Percentiles rank a stretch among this genome's conserved stretches.
These are phyloP conservation scores for Saccharomycopsis fodiens DNA, from an alignment of 805 yeast genomes.

Conservation along the genomic window DNA sequence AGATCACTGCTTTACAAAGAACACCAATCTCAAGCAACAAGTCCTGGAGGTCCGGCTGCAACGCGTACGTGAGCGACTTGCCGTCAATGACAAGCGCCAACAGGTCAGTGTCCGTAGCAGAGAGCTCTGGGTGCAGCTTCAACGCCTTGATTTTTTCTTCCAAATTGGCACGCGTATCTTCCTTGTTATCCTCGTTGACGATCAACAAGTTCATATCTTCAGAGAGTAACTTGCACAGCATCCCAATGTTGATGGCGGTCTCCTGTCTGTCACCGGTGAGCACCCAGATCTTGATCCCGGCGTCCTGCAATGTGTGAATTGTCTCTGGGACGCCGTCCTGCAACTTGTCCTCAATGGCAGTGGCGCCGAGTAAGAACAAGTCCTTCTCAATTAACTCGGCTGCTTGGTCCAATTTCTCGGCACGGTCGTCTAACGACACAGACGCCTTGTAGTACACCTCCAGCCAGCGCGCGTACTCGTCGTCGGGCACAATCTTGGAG, in stretches of 20 bases:
- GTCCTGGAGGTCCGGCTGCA: slow-evolving; percentile 75
- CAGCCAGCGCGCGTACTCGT: slow-evolving; percentile 72
- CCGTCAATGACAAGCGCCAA: slow-evolving; percentile 94
- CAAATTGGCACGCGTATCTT: slow-evolving; percentile 68
- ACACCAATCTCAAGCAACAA: slow-evolving; percentile 72
- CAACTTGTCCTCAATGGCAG: slow-evolving; percentile 95
- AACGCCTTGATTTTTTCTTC: slow-evolving; percentile 71
- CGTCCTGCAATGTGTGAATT: slow-evolving; percentile 87
- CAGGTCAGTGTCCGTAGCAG: slow-evolving; percentile 63
- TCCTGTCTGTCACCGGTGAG: slow-evolving; percentile 98
- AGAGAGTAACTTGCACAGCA: slow-evolving; percentile 89
- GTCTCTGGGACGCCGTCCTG: slow-evolving; percentile 99
- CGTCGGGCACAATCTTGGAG: slow-evolving; percentile 66
- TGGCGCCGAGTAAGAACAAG: slow-evolving; percentile 82
- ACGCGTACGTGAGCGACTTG: slow-evolving; percentile 77
- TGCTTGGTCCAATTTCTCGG: slow-evolving; percentile 71
- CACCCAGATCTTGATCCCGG: slow-evolving; percentile 97
- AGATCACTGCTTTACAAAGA: slow-evolving; percentile 88
- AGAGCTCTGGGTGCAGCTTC: slow-evolving; percentile 46
- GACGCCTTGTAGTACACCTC: slow-evolving; percentile 67
- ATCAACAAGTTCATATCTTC: slow-evolving; percentile 94
- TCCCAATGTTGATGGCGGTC: slow-evolving; percentile 96
- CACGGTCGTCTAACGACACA: slow-evolving; percentile 68
- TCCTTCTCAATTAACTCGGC: slow-evolving; percentile 85
- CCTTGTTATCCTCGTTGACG: slow-evolving; percentile 77